Evolutionary conservation across 805 yeast species (phyloP).

Genomic region (Suhomyces sp.): DNA sequence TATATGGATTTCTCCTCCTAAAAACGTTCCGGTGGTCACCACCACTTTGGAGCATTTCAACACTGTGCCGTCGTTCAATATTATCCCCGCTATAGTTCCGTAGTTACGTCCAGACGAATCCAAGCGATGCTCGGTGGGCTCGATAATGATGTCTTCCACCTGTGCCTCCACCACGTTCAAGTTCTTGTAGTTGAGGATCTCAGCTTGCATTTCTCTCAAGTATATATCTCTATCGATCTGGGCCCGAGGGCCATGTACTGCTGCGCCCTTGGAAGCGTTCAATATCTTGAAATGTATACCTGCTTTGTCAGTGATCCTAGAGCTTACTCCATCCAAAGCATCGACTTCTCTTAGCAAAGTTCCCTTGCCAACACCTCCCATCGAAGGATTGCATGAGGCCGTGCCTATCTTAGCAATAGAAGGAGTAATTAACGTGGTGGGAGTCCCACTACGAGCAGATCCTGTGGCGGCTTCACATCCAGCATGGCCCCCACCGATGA

Average conservation of each 20-base stretch:
- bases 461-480: conserved; percentile 98
- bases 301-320: conserved; percentile 82
- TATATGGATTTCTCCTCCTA: conserved; percentile 91
- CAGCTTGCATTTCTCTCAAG: conserved; percentile 72
- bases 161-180: conserved; percentile 65
- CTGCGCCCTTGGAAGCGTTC: conserved; percentile 87
- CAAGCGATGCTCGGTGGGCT: conserved; percentile 20
- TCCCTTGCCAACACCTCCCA: conserved; percentile 99
- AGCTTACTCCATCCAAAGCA: conserved; percentile 91
- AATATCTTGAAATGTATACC: conserved; percentile 89
- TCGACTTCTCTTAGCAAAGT: conserved; percentile 89
- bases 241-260: conserved; percentile 98
- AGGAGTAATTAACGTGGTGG: conserved; percentile 76
- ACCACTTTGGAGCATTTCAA: conserved; percentile 67
- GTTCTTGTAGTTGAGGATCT: conserved; percentile 52
- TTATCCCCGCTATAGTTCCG: conserved; percentile 64
- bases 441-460: conserved; percentile 77
- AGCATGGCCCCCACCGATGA: conserved; percentile 98
- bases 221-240: conserved; percentile 89
- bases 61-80: conserved; percentile 64
- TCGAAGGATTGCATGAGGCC: conserved; percentile 94
- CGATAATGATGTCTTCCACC: conserved; percentile 81
- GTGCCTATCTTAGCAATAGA: conserved; percentile 74
- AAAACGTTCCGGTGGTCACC: conserved; percentile 92
- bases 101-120: conserved; percentile 37